Evolutionary conservation across 2,329 filamentous ascomycete genomes (phyloP).

Genomic region (Thielaviopsis punctulata): DNA sequence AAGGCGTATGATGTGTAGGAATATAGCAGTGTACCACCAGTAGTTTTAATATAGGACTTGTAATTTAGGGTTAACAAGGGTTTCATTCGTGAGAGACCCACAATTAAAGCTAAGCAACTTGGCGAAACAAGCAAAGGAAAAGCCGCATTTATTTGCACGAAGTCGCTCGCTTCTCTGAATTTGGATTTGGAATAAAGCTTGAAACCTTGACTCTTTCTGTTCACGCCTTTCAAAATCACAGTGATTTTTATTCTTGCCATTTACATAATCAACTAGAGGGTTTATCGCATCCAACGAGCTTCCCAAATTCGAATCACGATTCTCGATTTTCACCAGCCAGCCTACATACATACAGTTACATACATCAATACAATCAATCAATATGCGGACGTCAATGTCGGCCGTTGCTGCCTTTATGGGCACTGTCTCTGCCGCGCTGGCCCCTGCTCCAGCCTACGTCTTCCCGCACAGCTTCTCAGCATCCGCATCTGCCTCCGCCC

Average conservation of each 20-base stretch:
- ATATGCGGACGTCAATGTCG: conserved; percentile 8
- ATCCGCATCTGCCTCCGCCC: neutral
- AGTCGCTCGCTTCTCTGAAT: neutral
- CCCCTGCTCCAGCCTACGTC: conserved; percentile 9
- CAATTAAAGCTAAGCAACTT: neutral
- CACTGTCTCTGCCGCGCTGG: conserved; percentile 4
- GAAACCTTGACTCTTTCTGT: neutral
- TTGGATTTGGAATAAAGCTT: neutral
- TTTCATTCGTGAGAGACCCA: neutral
- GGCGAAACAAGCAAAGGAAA: neutral
- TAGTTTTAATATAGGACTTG: neutral
- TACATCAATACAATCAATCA: neutral
- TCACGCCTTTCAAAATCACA: too few species aligned
- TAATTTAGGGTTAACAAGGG: neutral
- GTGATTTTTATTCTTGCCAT: neutral
- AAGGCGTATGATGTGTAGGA: neutral
- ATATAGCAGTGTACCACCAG: too few species aligned
- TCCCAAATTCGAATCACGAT: neutral
- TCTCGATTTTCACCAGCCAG: neutral
- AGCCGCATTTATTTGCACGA: conserved; percentile 1
- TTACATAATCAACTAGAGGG: too few species aligned
- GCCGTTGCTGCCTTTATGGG: conserved; percentile 8
- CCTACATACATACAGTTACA: too few species aligned
- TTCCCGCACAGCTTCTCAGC: conserved; percentile 1
- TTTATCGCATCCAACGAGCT: neutral